A percentile compares a stretch with the other conserved stretches of the same genome.
phyloP scores from a whole-genome alignment of 805 yeast species.

The Priceomyces melissophilus region DNA sequence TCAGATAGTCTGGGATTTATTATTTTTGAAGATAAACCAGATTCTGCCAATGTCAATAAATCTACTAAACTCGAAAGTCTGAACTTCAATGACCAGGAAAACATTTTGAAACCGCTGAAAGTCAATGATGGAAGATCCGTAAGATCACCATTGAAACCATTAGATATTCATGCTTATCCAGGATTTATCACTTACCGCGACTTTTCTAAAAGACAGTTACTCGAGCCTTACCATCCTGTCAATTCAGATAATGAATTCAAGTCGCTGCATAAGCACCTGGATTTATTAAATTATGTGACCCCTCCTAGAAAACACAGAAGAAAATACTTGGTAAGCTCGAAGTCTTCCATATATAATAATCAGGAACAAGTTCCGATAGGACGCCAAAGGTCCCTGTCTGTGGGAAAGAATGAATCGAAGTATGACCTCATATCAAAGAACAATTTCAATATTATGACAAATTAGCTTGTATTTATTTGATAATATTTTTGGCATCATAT shows the following conservation, averaged over 20 bases:
- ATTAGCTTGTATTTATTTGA: constrained; percentile 1
- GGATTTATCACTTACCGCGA: constrained; percentile 20
- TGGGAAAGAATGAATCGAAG: constrained; percentile 37
- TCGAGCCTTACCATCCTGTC: constrained; percentile 28
- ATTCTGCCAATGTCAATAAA: constrained; percentile 11
- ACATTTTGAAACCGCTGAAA: constrained; percentile 33
- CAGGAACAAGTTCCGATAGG: too few relatives aligned
- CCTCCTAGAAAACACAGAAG: constrained; percentile 26
- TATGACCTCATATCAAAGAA: constrained; percentile 30
- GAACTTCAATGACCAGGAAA: constrained; percentile 39
- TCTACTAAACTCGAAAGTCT: constrained; percentile 6
- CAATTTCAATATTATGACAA: constrained; percentile 23
- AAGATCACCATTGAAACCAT: constrained; percentile 26
- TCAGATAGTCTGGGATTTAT: constrained; percentile 11
- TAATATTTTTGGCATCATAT: too few relatives aligned
- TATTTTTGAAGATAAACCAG: constrained; percentile 16
- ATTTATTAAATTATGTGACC: constrained; percentile 32
- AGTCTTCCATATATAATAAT: constrained; percentile 13
- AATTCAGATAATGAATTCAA: constrained; percentile 25
- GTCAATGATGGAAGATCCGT: constrained; percentile 1
- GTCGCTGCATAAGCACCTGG: constrained; percentile 26
- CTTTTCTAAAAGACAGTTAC: constrained; percentile 16
- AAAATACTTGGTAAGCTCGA: constrained; percentile 18
- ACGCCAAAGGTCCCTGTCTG: constrained; percentile 34
- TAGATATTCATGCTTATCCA: constrained; percentile 27